phyloP scores from a whole-genome alignment of 2,329 filamentous ascomycete genomes.

The Juglanconis juglandina region DNA sequence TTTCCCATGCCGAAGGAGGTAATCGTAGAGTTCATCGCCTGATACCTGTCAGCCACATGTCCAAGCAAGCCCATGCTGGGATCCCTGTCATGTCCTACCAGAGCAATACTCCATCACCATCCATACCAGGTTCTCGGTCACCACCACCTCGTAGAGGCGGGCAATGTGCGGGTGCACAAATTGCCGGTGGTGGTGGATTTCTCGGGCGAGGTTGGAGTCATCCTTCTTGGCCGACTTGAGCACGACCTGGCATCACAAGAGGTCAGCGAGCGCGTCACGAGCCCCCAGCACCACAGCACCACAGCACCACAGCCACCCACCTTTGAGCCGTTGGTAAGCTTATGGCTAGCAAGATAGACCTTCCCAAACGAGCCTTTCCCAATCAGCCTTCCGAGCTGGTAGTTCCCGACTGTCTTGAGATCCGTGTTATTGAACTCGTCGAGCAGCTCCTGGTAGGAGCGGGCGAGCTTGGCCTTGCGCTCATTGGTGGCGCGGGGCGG shows the following conservation, averaged over 20 bases:
- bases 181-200: slow-evolving; percentile 97
- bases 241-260: slow-evolving; percentile 64
- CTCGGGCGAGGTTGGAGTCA: slow-evolving; percentile 90
- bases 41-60: slow-evolving; percentile 27
- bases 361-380: slow-evolving; percentile 98
- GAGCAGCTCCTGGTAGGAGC: slow-evolving; percentile 93
- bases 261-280: background rate
- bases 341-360: slow-evolving; percentile 93
- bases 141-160: slow-evolving; percentile 93
- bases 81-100: slow-evolving; percentile 49
- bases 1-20: slow-evolving; percentile 82
- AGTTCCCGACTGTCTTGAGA: slow-evolving; percentile 89
- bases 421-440: slow-evolving; percentile 94
- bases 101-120: slow-evolving; percentile 94
- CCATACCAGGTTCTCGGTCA: slow-evolving; percentile 94
- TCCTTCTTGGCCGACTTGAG: slow-evolving; percentile 97
- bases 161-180: slow-evolving; percentile 98
- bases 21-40: slow-evolving; percentile 97
- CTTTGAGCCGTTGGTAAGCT: slow-evolving; percentile 98
- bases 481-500: slow-evolving; percentile 11
- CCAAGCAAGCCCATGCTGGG: background rate
- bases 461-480: slow-evolving; percentile 67
- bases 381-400: slow-evolving; percentile 84
- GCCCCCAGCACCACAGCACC: no score
- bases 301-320: slow-evolving; percentile 41